phyloP scores from a whole-genome alignment of 768 basidiomycete species.

The Mycena galopus region DNA sequence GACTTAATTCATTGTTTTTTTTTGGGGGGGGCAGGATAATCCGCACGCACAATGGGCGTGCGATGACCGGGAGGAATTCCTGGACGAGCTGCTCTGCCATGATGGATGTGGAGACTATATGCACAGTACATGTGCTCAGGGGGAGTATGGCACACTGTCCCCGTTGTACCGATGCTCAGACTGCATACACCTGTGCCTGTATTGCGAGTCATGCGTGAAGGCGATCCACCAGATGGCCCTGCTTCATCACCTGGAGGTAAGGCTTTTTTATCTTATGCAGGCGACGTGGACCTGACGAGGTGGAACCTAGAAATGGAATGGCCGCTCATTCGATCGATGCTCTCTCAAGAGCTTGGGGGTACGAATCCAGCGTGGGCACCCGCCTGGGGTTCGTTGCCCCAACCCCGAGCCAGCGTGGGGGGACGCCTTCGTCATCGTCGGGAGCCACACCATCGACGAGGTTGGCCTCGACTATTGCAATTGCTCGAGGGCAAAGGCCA shows the following conservation, averaged over 20 bases:
- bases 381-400: too few relatives aligned
- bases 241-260: background rate
- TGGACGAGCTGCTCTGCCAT: background rate
- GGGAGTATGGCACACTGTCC: background rate
- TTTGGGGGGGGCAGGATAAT: background rate
- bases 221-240: background rate
- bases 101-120: background rate
- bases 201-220: background rate
- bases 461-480: too few relatives aligned
- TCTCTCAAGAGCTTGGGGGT: background rate
- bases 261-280: background rate
- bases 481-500: too few relatives aligned
- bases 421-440: too few relatives aligned
- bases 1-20: background rate
- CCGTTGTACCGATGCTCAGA: too few relatives aligned
- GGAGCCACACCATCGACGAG: too few relatives aligned
- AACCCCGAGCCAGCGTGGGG: too few relatives aligned
- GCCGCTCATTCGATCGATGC: background rate
- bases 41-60: background rate
- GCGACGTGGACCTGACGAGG: too few relatives aligned
- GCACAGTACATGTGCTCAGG: background rate
- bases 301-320: too few relatives aligned
- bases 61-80: background rate
- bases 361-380: conserved; percentile 4
- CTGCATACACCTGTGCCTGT: background rate